phyloP scores from a whole-genome alignment of 2,329 filamentous ascomycete species.

The Exophiala spinifera region DNA sequence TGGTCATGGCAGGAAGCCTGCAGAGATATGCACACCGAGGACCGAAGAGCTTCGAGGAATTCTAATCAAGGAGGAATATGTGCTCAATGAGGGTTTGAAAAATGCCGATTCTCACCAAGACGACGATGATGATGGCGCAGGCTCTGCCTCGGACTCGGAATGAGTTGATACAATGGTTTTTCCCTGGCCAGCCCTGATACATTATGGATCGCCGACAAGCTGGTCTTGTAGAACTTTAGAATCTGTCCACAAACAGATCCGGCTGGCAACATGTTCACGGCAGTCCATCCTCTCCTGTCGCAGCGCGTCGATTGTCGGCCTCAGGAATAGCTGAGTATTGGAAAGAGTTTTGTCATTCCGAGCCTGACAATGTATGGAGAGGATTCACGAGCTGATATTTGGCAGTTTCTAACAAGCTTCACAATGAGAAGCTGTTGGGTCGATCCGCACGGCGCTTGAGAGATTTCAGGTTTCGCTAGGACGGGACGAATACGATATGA shows the following conservation, averaged over 20 bases:
- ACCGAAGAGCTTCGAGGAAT: conserved; percentile 41
- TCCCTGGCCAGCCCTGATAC: neutral
- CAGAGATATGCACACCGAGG: conserved; percentile 43
- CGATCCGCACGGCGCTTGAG: too few species aligned
- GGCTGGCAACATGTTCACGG: neutral
- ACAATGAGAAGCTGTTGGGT: too few species aligned
- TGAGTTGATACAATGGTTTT: conserved; percentile 4
- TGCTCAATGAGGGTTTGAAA: conserved; percentile 45
- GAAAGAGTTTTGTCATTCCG: too few species aligned
- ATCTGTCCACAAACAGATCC: neutral
- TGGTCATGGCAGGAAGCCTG: conserved; percentile 46
- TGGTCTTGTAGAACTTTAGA: neutral
- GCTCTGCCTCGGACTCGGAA: conserved; percentile 25
- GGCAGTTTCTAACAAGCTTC: too few species aligned
- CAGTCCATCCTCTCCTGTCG: too few species aligned
- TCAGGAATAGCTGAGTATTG: too few species aligned
- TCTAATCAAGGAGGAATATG: conserved; percentile 47
- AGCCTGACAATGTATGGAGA: too few species aligned
- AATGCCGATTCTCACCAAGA: conserved; percentile 31
- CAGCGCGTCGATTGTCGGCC: too few species aligned
- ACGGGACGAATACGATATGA: too few species aligned
- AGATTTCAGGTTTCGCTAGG: too few species aligned
- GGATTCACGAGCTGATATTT: too few species aligned
- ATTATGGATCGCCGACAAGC: neutral
- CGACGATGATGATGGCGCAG: conserved; percentile 33